These are phyloP conservation scores for Ceratorhiza oryzae-sativae DNA, from an alignment of 1,284 basidiomycete species.

Conservation along the genomic window DNA sequence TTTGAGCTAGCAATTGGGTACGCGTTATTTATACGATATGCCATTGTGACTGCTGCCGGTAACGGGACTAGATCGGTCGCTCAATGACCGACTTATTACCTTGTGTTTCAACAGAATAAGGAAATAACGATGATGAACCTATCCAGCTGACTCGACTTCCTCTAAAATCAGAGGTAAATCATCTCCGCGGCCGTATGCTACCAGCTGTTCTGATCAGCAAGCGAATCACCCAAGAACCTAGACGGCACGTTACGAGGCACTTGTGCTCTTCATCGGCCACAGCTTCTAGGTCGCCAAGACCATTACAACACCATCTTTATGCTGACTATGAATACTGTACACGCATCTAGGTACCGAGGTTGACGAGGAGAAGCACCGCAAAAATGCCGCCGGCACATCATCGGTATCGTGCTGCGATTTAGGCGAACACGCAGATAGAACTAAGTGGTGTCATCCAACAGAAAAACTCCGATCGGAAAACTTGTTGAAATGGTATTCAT, in stretches of 20 bases:
- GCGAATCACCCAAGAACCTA: not conserved
- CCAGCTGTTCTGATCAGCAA: not conserved
- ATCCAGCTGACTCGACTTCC: not conserved
- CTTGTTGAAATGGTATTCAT: no score
- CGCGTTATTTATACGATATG: not conserved
- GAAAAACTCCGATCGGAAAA: no score
- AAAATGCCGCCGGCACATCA: conserved; percentile 33
- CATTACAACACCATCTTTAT: not conserved
- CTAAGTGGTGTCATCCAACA: no score
- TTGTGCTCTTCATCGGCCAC: not conserved
- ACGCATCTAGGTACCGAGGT: conserved; percentile 15
- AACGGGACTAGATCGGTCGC: conserved; percentile 2
- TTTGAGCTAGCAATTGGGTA: not conserved
- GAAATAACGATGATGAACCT: not conserved
- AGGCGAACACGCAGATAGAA: not conserved
- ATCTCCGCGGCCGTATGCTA: not conserved
- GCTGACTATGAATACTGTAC: not conserved
- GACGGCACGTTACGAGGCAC: not conserved
- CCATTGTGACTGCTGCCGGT: not conserved
- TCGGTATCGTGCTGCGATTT: not conserved
- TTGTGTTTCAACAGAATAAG: not conserved
- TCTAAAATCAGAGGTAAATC: not conserved
- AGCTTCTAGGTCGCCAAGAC: conserved; percentile 2
- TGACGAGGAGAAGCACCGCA: conserved; percentile 31
- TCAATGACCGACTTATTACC: conserved; percentile 7